Percentiles rank a stretch among this genome's conserved stretches.
Evolutionary conservation across 257 asterid genomes (phyloP).

Genomic region (Gentiana straminea): DNA sequence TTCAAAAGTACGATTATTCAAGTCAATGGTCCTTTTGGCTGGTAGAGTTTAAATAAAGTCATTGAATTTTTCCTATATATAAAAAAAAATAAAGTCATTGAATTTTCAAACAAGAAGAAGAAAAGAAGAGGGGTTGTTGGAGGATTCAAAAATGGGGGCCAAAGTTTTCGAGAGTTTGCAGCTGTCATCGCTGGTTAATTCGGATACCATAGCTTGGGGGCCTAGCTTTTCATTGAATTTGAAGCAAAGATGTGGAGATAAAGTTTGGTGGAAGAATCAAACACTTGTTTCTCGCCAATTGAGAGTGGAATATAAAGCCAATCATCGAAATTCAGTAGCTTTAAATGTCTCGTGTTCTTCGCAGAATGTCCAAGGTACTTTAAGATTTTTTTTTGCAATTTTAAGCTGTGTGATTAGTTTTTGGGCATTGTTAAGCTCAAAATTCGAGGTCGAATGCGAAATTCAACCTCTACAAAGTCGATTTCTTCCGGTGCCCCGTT

Average conservation of each 20-base stretch:
- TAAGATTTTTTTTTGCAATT: background rate
- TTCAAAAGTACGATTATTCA: too few relatives aligned
- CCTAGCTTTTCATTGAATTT: slow-evolving; percentile 32
- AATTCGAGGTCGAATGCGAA: too few relatives aligned
- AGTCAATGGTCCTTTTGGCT: too few relatives aligned
- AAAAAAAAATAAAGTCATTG: too few relatives aligned
- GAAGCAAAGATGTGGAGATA: slow-evolving; percentile 19
- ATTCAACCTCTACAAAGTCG: too few relatives aligned
- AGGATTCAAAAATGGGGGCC: slow-evolving; percentile 38
- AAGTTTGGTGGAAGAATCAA: slow-evolving; percentile 11
- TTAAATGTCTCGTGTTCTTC: slow-evolving; percentile 54
- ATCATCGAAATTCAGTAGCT: slow-evolving; percentile 12
- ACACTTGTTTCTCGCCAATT: slow-evolving; percentile 23
- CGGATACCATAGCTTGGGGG: slow-evolving; percentile 24
- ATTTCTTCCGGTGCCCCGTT: too few relatives aligned
- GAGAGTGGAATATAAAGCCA: slow-evolving; percentile 18
- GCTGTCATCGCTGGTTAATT: slow-evolving; percentile 25
- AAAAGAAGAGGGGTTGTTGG: background rate
- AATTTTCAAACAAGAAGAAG: background rate
- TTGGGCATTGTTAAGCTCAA: too few relatives aligned
- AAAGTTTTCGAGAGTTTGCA: slow-evolving; percentile 36
- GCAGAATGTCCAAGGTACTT: slow-evolving; percentile 51
- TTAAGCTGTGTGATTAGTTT: background rate
- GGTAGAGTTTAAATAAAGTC: too few relatives aligned
- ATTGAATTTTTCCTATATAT: too few relatives aligned